Evolutionary conservation across 129 eudicot species (phyloP).

Genomic region (Ambrosia trifida): DNA sequence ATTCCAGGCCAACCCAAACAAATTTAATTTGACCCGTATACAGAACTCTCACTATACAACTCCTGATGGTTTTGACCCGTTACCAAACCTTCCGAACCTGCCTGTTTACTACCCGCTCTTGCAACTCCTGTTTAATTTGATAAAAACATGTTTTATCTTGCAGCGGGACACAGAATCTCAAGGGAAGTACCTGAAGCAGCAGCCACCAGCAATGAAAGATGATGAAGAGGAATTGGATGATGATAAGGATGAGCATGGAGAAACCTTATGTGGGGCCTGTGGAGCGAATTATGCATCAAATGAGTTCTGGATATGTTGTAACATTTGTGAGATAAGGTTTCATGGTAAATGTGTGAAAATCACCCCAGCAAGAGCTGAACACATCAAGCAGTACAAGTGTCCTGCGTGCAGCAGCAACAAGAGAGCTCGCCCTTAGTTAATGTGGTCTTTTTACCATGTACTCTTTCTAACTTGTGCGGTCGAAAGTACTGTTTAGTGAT

Average conservation of each 20-base stretch:
- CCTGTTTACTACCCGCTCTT: neutral
- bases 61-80: neutral
- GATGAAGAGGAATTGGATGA: conserved; percentile 64
- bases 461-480: conserved; percentile 11
- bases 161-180: conserved; percentile 42
- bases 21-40: neutral
- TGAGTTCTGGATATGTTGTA: conserved; percentile 91
- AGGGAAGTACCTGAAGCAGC: conserved; percentile 49
- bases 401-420: conserved; percentile 75
- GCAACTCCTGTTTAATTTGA: neutral
- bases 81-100: neutral
- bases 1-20: conserved; percentile 6
- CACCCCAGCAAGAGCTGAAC: conserved; percentile 84
- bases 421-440: conserved; percentile 50
- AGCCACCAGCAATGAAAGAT: conserved; percentile 31
- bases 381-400: conserved; percentile 81
- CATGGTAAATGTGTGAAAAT: conserved; percentile 91
- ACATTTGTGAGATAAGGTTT: conserved; percentile 80
- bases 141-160: neutral
- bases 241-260: conserved; percentile 69
- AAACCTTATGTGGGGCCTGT: conserved; percentile 74
- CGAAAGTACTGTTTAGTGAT: conserved; percentile 14
- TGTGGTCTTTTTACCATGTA: conserved; percentile 22
- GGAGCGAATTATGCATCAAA: conserved; percentile 68
- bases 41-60: neutral